Base-by-base conservation (phyloP, 495 filamentous ascomycete species). In the Penicillium subrubescens region DNA sequence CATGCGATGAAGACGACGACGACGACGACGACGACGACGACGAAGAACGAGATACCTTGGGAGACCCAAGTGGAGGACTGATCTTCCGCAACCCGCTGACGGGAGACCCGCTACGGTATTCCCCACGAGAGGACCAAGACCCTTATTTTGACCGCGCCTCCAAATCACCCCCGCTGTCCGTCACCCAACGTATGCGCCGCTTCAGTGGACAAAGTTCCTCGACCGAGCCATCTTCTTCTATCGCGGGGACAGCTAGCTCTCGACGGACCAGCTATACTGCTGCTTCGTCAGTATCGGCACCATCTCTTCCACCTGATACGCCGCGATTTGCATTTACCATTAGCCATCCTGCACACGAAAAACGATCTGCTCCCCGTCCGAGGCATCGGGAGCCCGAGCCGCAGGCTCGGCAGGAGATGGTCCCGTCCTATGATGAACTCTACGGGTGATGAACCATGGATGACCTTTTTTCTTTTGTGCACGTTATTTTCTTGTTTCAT, bases 141-240 rank as follows among this genome's bases (percentile, higher is more conserved):
- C 50, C 62, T 34, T 71, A 75, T 19, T 67, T 61, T 11, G 62
- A 70, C 60, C 67, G 63, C 8, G 65, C 72, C 17, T 71, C 76
- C n/a, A 77, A 72, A 69, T 80, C 78, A 1, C 75, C 78, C 8
- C 77, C 78, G 12, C 65, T 82, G 23, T 79, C 79, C 0, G 72
- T 80, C 5, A 82, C 79, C 0, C 77, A 78, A 12, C 74, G 76
- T n/a, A 82, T 82, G 79, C 77, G 79, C n/a, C 75, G 73, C 14
- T 65, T 67, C 56, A 82, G 79, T 43, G 54, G 62, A 7, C 78
- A 81, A 60, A 80, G 76, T 57, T 70, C 65, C 14, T 56, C 62
- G 11, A 74, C 74, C 11, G 75, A 77, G 5, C 65, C 69, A 14
- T 55, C 69, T 8, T 57, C 69, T 2, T 77, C 73, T 5, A 60